Percentiles rank a stretch among this genome's conserved stretches.
Conservation (phyloP, 78 protist species). For the Emiliania huxleyi region DNA sequence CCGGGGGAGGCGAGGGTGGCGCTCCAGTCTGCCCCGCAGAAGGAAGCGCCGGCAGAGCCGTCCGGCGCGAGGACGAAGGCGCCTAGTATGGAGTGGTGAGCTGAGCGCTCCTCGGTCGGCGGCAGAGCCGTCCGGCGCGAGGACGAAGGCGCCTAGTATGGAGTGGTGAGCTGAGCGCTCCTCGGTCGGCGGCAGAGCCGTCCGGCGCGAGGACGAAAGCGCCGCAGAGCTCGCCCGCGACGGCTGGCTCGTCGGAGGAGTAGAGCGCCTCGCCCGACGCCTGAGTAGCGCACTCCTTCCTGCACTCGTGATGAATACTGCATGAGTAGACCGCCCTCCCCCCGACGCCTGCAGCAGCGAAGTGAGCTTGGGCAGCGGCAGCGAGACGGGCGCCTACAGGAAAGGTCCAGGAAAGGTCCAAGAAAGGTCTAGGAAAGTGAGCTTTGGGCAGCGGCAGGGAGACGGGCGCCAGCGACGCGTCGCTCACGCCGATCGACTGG, state of each 20-base stretch:
- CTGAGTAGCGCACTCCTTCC: too few relatives aligned
- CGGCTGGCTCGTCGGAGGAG: not conserved
- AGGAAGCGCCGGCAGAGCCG: too few relatives aligned
- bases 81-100: too few relatives aligned
- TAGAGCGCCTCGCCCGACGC: conserved; percentile 55
- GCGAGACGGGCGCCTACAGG: too few relatives aligned
- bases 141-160: conserved; percentile 36
- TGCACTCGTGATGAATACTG: too few relatives aligned
- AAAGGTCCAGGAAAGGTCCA: too few relatives aligned
- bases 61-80: conserved; percentile 25
- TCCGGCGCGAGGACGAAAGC: conserved; percentile 24
- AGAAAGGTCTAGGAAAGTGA: too few relatives aligned
- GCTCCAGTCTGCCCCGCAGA: too few relatives aligned
- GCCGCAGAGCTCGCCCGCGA: not conserved
- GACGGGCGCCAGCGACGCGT: not conserved
- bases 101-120: too few relatives aligned
- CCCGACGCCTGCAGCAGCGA: not conserved
- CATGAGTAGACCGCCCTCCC: too few relatives aligned
- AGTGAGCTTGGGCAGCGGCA: conserved; percentile 14
- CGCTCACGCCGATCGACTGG: not conserved
- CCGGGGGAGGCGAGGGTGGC: conserved; percentile 44
- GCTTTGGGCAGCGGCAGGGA: not conserved
- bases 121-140: not conserved
- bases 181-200: conserved; percentile 2
- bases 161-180: too few relatives aligned